Conservation (phyloP, 345 rosid genomes). For the Brassica napus region DNA sequence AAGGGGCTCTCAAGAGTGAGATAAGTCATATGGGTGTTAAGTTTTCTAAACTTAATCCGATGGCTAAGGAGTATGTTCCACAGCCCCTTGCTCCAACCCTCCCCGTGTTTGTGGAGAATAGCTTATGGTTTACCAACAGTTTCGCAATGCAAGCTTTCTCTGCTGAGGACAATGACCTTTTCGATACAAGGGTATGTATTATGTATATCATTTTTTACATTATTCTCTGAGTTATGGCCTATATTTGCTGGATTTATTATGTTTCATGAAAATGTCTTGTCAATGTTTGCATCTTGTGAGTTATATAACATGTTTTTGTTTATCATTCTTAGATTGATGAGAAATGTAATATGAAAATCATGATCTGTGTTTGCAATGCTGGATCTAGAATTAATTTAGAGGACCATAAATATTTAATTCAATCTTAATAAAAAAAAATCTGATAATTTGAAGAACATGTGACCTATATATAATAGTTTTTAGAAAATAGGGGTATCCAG, state of each 20-base stretch:
- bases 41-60: slow-evolving; percentile 74
- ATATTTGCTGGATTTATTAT: not conserved
- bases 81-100: slow-evolving; percentile 43
- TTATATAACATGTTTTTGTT: no score
- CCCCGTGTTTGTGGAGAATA: slow-evolving; percentile 37
- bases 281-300: not conserved
- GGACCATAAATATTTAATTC: not conserved
- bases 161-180: not conserved
- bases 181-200: slow-evolving; percentile 51
- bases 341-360: not conserved
- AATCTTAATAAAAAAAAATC: not conserved
- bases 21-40: slow-evolving; percentile 54
- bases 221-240: not conserved
- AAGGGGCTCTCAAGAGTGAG: slow-evolving; percentile 44
- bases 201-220: not conserved
- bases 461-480: not conserved
- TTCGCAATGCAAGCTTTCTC: slow-evolving; percentile 35
- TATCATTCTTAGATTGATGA: not conserved
- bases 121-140: slow-evolving; percentile 37
- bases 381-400: not conserved
- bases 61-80: slow-evolving; percentile 85
- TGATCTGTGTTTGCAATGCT: not conserved
- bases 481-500: not conserved
- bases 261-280: not conserved
- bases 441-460: not conserved